Evolutionary conservation across 805 yeast species (phyloP).

Genomic region (Torulaspora franciscae): DNA sequence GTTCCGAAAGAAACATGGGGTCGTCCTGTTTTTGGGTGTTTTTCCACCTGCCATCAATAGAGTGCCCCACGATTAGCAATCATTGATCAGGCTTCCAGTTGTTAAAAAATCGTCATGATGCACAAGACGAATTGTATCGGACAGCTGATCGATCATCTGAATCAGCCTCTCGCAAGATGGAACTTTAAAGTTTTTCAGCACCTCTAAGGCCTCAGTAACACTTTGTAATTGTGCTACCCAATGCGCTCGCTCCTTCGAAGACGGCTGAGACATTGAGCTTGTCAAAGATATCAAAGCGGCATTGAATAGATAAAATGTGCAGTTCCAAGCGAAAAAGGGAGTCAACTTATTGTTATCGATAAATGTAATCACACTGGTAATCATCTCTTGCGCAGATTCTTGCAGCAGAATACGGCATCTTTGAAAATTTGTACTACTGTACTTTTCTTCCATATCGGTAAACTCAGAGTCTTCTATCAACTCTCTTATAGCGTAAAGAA

Average conservation of each 20-base stretch:
- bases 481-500: conserved; percentile 51
- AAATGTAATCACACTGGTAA: conserved; percentile 44
- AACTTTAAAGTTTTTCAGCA: conserved; percentile 8
- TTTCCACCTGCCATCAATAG: background rate
- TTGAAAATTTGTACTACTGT: conserved; percentile 25
- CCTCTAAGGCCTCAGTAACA: conserved; percentile 1
- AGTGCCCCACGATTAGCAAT: background rate
- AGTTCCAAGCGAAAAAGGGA: conserved; percentile 57
- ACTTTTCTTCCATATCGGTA: conserved; percentile 33
- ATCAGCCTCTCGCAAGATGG: conserved; percentile 11
- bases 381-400: conserved; percentile 49
- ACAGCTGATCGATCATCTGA: conserved; percentile 9
- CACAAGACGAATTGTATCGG: conserved; percentile 2
- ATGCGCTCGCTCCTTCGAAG: background rate
- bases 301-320: conserved; percentile 58
- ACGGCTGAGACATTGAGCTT: conserved; percentile 32
- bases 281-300: conserved; percentile 55
- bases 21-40: background rate
- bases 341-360: conserved; percentile 36
- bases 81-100: background rate
- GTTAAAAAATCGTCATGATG: background rate
- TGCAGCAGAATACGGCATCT: conserved; percentile 46
- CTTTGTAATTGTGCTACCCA: conserved; percentile 1
- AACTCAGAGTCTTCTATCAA: conserved; percentile 36
- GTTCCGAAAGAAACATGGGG: background rate